A percentile compares a stretch with the other conserved stretches of the same genome.
Evolutionary conservation across 2,329 filamentous ascomycete species (phyloP).

Genomic region (Phaeoacremonium minimum): DNA sequence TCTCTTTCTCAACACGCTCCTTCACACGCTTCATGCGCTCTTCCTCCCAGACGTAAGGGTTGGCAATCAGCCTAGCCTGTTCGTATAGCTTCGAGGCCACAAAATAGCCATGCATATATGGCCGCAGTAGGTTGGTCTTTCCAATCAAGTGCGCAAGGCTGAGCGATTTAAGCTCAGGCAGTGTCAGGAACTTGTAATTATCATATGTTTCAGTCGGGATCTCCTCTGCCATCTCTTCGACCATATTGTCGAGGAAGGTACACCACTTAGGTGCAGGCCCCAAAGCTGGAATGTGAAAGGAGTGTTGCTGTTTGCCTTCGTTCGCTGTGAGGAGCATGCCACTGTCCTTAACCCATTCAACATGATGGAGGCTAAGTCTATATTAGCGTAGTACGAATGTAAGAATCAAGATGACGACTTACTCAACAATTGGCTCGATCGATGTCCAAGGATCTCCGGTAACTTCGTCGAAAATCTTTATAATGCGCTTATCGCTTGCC

Average conservation of each 20-base stretch:
- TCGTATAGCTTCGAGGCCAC: slow-evolving; percentile 94
- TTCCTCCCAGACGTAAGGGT: slow-evolving; percentile 91
- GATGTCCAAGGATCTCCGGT: slow-evolving; percentile 90
- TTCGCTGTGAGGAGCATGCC: slow-evolving; percentile 97
- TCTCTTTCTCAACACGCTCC: slow-evolving; percentile 94
- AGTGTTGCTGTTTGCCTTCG: slow-evolving; percentile 90
- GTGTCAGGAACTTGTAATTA: slow-evolving; percentile 97
- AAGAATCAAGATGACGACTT: no score
- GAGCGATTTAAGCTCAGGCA: slow-evolving; percentile 78
- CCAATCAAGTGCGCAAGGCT: slow-evolving; percentile 87
- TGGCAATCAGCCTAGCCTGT: slow-evolving; percentile 86
- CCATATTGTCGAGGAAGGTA: slow-evolving; percentile 92
- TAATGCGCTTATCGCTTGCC: slow-evolving; percentile 89
- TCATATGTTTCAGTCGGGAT: slow-evolving; percentile 81
- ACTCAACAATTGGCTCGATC: slow-evolving; percentile 91
- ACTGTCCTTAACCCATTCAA: slow-evolving; percentile 86
- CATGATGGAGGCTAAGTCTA: slow-evolving; percentile 87
- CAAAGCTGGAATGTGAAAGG: slow-evolving; percentile 91
- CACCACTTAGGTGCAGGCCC: slow-evolving; percentile 95
- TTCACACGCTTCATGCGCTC: slow-evolving; percentile 87
- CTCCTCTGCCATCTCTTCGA: slow-evolving; percentile 96
- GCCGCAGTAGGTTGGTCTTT: slow-evolving; percentile 81
- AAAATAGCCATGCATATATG: slow-evolving; percentile 99
- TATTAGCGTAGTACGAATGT: no score
- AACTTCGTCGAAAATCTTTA: slow-evolving; percentile 90